A percentile compares a stretch with the other conserved stretches of the same genome.
phyloP scores from a whole-genome alignment of 2,329 filamentous ascomycete genomes.

The Teratosphaeria pseudoeucalypti region DNA sequence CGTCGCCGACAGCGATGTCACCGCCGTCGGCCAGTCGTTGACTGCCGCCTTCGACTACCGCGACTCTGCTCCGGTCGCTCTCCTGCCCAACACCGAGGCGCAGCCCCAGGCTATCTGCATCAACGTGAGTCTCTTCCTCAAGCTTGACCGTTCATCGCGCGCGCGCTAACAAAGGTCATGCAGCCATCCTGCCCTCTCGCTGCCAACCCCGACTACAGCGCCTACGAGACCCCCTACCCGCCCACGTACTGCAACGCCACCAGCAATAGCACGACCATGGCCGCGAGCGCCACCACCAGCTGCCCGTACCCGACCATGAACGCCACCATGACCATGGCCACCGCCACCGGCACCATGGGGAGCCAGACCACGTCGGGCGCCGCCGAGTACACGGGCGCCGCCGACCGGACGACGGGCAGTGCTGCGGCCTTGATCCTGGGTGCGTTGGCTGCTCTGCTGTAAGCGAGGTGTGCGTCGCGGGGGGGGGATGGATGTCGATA shows the following conservation, averaged over 20 bases:
- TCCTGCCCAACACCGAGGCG: conserved; percentile 36
- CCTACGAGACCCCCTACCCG: not conserved
- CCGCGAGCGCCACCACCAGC: not conserved
- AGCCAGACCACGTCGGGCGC: not conserved
- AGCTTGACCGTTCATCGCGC: not conserved
- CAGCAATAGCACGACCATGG: not conserved
- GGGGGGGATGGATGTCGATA: not conserved
- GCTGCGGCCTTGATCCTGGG: not conserved
- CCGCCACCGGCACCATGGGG: not conserved
- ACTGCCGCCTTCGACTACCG: conserved; percentile 41
- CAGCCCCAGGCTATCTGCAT: conserved; percentile 49
- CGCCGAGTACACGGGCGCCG: not conserved
- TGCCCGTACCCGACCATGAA: not conserved
- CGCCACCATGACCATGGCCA: not conserved
- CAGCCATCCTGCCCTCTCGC: not conserved
- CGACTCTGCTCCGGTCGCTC: conserved; percentile 38
- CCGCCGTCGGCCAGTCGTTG: conserved; percentile 40
- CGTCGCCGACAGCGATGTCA: conserved; percentile 44
- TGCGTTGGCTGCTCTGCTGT: not conserved
- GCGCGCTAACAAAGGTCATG: not conserved
- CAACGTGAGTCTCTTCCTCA: conserved; percentile 18
- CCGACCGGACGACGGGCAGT: not conserved
- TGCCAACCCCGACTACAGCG: not conserved
- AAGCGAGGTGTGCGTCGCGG: not conserved
- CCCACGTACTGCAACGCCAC: not conserved